A percentile compares a stretch with the other conserved stretches of the same genome.
phyloP scores from a whole-genome alignment of 2,329 filamentous ascomycete species.

The Monilinia vaccinii-corymbosi region DNA sequence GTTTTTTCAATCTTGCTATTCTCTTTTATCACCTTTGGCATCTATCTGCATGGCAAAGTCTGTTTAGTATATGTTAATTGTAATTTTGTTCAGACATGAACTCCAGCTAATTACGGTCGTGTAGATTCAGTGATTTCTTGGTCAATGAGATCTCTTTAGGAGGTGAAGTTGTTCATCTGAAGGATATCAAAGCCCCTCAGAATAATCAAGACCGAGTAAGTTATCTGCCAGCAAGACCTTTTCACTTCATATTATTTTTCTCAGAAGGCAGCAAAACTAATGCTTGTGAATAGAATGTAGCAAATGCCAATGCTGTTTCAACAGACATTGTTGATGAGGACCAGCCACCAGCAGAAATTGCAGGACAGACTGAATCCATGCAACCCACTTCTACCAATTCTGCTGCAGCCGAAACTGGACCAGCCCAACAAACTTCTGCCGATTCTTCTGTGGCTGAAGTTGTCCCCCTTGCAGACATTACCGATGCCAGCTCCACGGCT shows the following conservation, averaged over 20 bases:
- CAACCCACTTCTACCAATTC: not conserved
- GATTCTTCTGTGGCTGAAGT: not conserved
- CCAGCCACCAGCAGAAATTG: not conserved
- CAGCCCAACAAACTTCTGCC: not conserved
- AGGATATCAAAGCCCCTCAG: constrained; percentile 27
- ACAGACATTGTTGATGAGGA: not conserved
- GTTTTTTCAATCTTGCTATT: not conserved
- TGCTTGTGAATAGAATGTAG: not conserved
- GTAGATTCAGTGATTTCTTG: constrained; percentile 63
- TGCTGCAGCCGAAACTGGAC: not conserved
- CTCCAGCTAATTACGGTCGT: constrained; percentile 3
- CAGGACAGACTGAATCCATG: not conserved
- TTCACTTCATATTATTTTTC: not conserved
- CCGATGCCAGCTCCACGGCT: not conserved
- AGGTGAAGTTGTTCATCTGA: constrained; percentile 55
- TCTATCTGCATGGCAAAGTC: not conserved
- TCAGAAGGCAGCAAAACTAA: not conserved
- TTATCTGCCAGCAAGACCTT: not conserved
- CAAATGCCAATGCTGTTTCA: not conserved
- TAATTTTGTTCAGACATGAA: not conserved
- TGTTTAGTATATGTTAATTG: not conserved
- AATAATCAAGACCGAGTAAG: not conserved
- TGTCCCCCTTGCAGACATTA: not conserved
- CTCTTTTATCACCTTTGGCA: not conserved
- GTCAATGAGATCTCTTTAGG: constrained; percentile 62